Percentiles rank a stretch among this genome's conserved stretches.
Conservation (phyloP, 2,329 filamentous ascomycete species). For the Botrytis medusae region DNA sequence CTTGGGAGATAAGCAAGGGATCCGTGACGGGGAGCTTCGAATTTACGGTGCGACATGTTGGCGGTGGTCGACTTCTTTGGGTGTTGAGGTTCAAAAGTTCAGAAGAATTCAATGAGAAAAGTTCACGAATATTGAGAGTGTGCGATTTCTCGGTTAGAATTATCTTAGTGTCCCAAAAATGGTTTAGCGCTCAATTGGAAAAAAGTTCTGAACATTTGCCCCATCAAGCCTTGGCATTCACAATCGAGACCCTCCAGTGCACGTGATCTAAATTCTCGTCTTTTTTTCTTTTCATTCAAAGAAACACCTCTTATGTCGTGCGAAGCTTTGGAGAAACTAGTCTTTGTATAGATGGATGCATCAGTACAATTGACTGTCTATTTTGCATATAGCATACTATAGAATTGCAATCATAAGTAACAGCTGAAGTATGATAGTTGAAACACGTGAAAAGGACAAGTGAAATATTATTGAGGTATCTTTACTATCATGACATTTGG, state of each 20-base stretch:
- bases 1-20: slow-evolving; percentile 83
- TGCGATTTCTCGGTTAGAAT: slow-evolving; percentile 19
- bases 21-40: slow-evolving; percentile 82
- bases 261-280: background rate
- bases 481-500: slow-evolving; percentile 17
- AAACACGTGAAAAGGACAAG: background rate
- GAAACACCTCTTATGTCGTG: background rate
- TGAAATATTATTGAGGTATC: background rate
- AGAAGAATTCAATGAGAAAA: slow-evolving; percentile 10
- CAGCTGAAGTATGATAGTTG: background rate
- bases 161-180: background rate
- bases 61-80: slow-evolving; percentile 21
- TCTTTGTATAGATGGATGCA: background rate
- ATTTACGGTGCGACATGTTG: slow-evolving; percentile 38
- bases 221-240: background rate
- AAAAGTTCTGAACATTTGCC: background rate
- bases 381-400: background rate
- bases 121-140: slow-evolving; percentile 19
- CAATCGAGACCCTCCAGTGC: background rate
- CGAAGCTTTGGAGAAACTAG: background rate
- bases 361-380: background rate
- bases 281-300: background rate
- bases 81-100: slow-evolving; percentile 24
- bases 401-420: background rate
- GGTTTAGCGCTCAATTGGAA: background rate